Evolutionary conservation across 2,329 filamentous ascomycete genomes (phyloP).

Genomic region (Phoma sp.): DNA sequence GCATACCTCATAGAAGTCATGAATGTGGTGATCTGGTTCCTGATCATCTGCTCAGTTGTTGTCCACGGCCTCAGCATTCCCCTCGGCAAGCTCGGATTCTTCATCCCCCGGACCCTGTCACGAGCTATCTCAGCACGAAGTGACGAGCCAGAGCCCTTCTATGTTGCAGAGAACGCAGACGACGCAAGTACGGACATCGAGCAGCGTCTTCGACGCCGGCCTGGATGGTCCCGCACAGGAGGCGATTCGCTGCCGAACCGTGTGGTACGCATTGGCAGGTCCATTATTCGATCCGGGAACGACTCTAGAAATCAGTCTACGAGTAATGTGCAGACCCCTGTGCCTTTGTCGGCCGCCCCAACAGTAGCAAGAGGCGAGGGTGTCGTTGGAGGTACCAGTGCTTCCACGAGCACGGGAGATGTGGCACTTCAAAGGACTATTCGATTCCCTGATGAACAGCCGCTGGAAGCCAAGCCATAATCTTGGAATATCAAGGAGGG

Average conservation of each 20-base stretch:
- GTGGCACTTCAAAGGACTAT: slow-evolving; percentile 32
- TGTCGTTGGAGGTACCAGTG: neutral
- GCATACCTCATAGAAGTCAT: slow-evolving; percentile 69
- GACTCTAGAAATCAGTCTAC: slow-evolving; percentile 16
- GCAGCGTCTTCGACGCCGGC: slow-evolving; percentile 30
- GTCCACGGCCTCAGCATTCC: slow-evolving; percentile 86
- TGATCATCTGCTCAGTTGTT: slow-evolving; percentile 81
- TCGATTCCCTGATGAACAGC: slow-evolving; percentile 37
- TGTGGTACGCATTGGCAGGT: slow-evolving; percentile 45
- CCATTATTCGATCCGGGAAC: slow-evolving; percentile 36
- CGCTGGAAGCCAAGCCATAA: neutral
- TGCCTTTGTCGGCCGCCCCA: slow-evolving; percentile 11
- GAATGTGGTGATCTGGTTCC: slow-evolving; percentile 81
- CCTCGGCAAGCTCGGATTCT: slow-evolving; percentile 68
- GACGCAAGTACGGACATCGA: slow-evolving; percentile 31
- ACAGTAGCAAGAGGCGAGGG: slow-evolving; percentile 14
- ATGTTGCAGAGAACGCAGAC: slow-evolving; percentile 27
- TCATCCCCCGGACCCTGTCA: slow-evolving; percentile 69
- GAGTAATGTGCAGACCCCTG: slow-evolving; percentile 12
- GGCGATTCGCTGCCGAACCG: slow-evolving; percentile 34
- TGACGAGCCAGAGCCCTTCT: slow-evolving; percentile 37
- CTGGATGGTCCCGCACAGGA: slow-evolving; percentile 28
- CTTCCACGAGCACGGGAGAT: neutral
- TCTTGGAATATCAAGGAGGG: too few relatives aligned
- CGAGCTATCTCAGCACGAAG: slow-evolving; percentile 45